Conservation (phyloP, 2,329 filamentous ascomycete genomes). For the Penicillium sp. region DNA sequence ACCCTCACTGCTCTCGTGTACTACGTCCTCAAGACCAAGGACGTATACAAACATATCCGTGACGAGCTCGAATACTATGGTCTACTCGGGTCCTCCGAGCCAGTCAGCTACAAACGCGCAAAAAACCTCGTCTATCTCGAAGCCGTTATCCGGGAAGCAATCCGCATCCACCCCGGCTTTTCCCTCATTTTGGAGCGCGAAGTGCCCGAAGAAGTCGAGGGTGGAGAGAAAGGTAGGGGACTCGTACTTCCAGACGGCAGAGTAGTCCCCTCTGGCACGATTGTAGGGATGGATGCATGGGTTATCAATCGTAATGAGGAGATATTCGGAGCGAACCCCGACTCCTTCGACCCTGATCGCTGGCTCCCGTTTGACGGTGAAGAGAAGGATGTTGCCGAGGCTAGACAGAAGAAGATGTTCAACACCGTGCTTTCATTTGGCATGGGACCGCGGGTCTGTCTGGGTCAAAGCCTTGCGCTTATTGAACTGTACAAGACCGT, state of each 20-base stretch:
- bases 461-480: slow-evolving; percentile 17
- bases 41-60: slow-evolving; percentile 22
- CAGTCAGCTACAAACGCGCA: slow-evolving; percentile 10
- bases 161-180: slow-evolving; percentile 16
- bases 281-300: slow-evolving; percentile 27
- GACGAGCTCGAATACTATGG: slow-evolving; percentile 19
- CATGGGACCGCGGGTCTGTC: slow-evolving; percentile 18
- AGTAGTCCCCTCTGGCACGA: slow-evolving; percentile 19
- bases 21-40: slow-evolving; percentile 26
- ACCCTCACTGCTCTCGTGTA: slow-evolving; percentile 30
- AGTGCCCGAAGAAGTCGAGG: slow-evolving; percentile 9
- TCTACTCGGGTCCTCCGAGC: slow-evolving; percentile 10
- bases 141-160: slow-evolving; percentile 16
- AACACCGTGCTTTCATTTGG: slow-evolving; percentile 21
- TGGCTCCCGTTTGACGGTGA: slow-evolving; percentile 22
- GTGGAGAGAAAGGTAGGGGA: neutral
- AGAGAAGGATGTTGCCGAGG: slow-evolving; percentile 12
- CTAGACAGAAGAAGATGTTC: slow-evolving; percentile 20
- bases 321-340: slow-evolving; percentile 22
- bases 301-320: slow-evolving; percentile 21
- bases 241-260: slow-evolving; percentile 17
- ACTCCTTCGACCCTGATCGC: slow-evolving; percentile 25
- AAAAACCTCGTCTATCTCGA: slow-evolving; percentile 11
- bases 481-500: slow-evolving; percentile 22
- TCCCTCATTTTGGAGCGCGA: slow-evolving; percentile 16